A percentile compares a stretch with the other conserved stretches of the same genome.
Conservation (phyloP, 306 rosid species). For the Rosa rugosa region DNA sequence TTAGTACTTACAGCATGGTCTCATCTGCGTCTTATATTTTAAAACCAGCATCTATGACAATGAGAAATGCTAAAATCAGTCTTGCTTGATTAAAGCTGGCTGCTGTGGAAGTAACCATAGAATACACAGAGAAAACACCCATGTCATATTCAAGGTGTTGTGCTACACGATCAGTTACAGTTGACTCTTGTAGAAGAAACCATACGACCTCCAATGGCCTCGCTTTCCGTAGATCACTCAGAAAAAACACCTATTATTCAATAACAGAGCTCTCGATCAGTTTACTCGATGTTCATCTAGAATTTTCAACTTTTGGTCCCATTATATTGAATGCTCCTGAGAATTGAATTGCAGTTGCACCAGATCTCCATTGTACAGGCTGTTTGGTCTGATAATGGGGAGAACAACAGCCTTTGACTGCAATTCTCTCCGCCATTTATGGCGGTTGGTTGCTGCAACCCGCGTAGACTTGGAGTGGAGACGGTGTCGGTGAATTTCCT, state of each 20-base stretch:
- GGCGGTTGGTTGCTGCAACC: not conserved
- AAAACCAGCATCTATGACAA: too few species aligned
- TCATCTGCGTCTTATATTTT: not conserved
- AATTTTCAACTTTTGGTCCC: constrained; percentile 1
- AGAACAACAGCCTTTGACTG: not conserved
- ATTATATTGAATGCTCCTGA: not conserved
- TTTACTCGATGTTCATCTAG: constrained; percentile 7
- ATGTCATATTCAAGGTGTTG: not conserved
- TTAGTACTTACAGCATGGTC: not conserved
- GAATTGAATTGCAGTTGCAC: not conserved
- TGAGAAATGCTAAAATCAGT: too few species aligned
- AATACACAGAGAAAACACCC: not conserved
- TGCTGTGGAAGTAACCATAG: not conserved
- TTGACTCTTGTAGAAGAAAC: not conserved
- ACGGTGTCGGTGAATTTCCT: not conserved
- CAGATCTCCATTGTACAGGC: not conserved
- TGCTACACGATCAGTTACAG: not conserved
- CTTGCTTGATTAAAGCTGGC: not conserved
- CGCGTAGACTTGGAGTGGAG: not conserved
- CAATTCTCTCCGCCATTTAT: not conserved
- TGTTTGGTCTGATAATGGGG: not conserved
- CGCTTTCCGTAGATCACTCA: not conserved
- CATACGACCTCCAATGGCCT: not conserved
- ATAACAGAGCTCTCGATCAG: not conserved
- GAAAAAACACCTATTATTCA: not conserved